Percentiles rank a stretch among this genome's conserved stretches.
Conservation (phyloP, 1,284 basidiomycete genomes). For the Fistulina hepatica region DNA sequence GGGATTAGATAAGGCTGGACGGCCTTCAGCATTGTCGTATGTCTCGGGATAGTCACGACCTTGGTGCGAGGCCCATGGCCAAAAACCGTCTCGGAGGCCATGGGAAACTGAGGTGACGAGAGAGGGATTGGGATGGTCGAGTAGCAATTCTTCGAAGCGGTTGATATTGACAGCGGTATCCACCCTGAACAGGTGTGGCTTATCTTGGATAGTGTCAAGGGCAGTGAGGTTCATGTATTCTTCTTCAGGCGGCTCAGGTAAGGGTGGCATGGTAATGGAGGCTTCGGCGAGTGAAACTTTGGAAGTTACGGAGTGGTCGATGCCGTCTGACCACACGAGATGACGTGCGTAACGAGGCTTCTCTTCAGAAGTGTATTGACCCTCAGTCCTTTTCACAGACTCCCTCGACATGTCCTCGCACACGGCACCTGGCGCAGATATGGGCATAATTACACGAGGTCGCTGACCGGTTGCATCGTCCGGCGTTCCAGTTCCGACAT, state of each 20-base stretch:
- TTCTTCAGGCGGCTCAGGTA: conserved; percentile 11
- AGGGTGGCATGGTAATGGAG: conserved; percentile 14
- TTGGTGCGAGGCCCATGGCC: conserved; percentile 27
- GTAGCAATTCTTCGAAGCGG: conserved; percentile 20
- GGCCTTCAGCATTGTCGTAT: no score
- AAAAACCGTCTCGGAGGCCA: conserved; percentile 29
- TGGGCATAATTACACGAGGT: conserved; percentile 12
- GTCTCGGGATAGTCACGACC: conserved; percentile 14
- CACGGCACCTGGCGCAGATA: conserved; percentile 13
- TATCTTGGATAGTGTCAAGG: conserved; percentile 13
- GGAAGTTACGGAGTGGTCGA: no score
- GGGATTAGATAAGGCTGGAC: no score
- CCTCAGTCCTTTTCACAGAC: no score
- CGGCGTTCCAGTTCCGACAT: background rate
- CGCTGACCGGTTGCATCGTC: background rate
- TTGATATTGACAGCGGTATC: conserved; percentile 27
- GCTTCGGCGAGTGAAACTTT: no score
- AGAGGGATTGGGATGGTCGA: conserved; percentile 24
- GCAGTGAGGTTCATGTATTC: conserved; percentile 14
- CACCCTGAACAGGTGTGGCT: conserved; percentile 25
- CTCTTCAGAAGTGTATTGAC: background rate
- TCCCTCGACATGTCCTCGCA: no score
- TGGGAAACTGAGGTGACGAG: conserved; percentile 25
- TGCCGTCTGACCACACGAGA: conserved; percentile 12
- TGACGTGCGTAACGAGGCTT: conserved; percentile 13